Conservation (phyloP, 2,329 filamentous ascomycete species). For the Endoconidiophora laricicola region DNA sequence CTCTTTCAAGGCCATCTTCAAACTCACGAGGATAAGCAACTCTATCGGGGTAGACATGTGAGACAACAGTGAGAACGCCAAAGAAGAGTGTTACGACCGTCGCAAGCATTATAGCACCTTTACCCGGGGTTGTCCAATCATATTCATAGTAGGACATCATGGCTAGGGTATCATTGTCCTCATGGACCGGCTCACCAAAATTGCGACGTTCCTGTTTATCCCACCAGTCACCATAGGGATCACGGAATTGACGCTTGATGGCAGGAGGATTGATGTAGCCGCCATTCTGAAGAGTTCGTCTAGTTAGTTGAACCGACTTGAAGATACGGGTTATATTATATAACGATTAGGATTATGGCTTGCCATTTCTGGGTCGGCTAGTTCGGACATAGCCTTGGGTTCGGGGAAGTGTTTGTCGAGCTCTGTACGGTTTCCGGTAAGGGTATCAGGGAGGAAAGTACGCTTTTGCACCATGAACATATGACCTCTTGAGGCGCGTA, state of each 20-base stretch:
- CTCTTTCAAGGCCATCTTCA: constrained; percentile 50
- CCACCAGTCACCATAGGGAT: constrained; percentile 90
- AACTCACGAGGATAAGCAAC: constrained; percentile 53
- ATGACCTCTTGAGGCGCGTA: constrained; percentile 26
- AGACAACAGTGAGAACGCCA: constrained; percentile 50
- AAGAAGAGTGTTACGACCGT: constrained; percentile 48
- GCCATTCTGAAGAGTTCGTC: constrained; percentile 44
- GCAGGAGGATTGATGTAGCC: constrained; percentile 64
- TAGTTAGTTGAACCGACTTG: neutral
- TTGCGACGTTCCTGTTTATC: constrained; percentile 95
- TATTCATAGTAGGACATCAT: constrained; percentile 84
- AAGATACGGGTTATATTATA: constrained; percentile 1
- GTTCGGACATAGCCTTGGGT: constrained; percentile 32
- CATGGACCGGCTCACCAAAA: constrained; percentile 89
- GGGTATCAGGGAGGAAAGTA: constrained; percentile 35
- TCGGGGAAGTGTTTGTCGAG: constrained; percentile 37
- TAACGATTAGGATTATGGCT: constrained; percentile 22
- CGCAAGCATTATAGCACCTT: constrained; percentile 51
- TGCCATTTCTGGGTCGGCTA: constrained; percentile 51
- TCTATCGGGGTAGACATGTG: constrained; percentile 54
- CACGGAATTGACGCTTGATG: constrained; percentile 80
- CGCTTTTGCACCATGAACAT: constrained; percentile 39
- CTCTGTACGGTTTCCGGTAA: constrained; percentile 27
- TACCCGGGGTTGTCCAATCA: constrained; percentile 59
- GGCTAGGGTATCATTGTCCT: constrained; percentile 86